Evolutionary conservation across 352 stramenopile genomes (phyloP), one percentile per base, ranked within the genome.

Genomic region (Globisporangium iwayamae): DNA sequence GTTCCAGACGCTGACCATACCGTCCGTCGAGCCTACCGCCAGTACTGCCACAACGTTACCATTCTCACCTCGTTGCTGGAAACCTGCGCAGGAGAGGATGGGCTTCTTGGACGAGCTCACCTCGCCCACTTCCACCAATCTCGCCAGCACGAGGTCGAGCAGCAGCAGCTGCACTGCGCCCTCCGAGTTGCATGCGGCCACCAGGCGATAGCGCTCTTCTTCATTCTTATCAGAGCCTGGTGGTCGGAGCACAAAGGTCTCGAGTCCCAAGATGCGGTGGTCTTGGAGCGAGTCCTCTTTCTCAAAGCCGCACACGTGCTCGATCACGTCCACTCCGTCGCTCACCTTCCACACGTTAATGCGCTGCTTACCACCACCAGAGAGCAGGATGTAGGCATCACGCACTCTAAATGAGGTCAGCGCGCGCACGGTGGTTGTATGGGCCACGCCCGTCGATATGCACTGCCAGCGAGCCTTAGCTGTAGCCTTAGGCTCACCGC

Each of bases 361-460:
- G 2, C 79, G 80, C 60, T 96, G 84, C 59, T 96, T 96, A 53
- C 87, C 87, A 18, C 87, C 87, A 22, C 76, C 87, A 4, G 87
- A 90, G 11, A 96, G 28, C 25, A 94, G 18, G 4, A 93, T 69
- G 38, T 90, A 68, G 14, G 68, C 36, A 76, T 69, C 22, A 52
- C n/a, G 3, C 67, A 54, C 28, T 63, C 47, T 39, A 18, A 92
- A 92, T 16, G 71, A 58, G 36, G 75, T 77, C 9, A 96, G 62
- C 2, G 84, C 83, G 11, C 87, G 82, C 34, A 96, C 83, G 0
- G 85, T 91, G 34, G 84, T 96, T n/a, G 82, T 91, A 59, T 96
- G 87, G 16, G 83, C 85, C 22, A 86, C 66, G 14, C 81, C 83
- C 22, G 79, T 79, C 16, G 80, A 82, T 30, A 90, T 67, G 22